Base-by-base conservation (phyloP, 805 yeast genomes). In the Ascoidea tarda region DNA sequence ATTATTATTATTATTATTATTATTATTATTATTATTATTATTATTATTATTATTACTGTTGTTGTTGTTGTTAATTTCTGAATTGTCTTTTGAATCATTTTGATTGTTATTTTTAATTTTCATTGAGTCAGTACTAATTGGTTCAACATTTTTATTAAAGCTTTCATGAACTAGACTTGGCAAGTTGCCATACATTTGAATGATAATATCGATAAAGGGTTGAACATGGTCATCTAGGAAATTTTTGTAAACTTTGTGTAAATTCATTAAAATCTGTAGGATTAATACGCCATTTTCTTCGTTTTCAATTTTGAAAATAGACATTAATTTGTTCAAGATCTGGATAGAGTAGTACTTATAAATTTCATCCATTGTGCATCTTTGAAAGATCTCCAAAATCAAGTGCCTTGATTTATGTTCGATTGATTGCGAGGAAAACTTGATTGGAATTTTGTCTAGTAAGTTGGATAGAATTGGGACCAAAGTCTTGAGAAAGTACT, bases 261-360 rank as follows among this genome's bases (percentile, higher is more conserved):
- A 69, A 33, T 84, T 78, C 16, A 97, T 87, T 50, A 90, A 74
- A 52, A 88, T 82, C 63, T 87, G 89, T 84, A 93, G 81, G 65
- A 95, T 84, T 51, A 88, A 72, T 0, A 89, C 87, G 50, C 98
- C 98, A 64, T 93, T 93, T 56, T 90, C 97, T 66, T 95, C 99
- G 64, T 93, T 93, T 62, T 95, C 99, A 14, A 69, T 72, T 16
- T 76, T 78, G 54, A 91, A 70, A 12, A 84, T 69, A 28, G 70
- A 65, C 59, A 82, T 78, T 52, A 91, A 68, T 6, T 74, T 69
- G 44, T 78, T 82, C 60, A 86, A 69, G 16, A 88, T 74, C 45
- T 72, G 73, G 42, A 69, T 68, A 0, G 90, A 81, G 63, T 81
- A 81, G 0, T 85, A 85, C 62, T 82, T 84, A 61, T 88, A 80